Evolutionary conservation across 768 basidiomycete species (phyloP).

Genomic region (Boletus patriciae): DNA sequence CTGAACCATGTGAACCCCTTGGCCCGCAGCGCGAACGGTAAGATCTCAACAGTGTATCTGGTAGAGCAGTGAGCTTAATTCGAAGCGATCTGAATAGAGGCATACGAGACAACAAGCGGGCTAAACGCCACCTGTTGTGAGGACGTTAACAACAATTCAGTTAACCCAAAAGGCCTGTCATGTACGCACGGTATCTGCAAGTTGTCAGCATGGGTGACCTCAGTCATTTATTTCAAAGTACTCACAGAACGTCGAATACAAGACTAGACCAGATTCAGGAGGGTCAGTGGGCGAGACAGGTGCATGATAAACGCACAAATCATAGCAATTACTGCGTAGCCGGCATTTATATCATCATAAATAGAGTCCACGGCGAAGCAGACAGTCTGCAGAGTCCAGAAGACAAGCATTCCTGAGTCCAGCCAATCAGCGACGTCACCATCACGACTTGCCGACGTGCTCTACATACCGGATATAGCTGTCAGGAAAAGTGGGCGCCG

Average conservation of each 20-base stretch:
- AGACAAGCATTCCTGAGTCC: conserved; percentile 39
- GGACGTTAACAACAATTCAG: neutral
- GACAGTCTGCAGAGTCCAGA: conserved; percentile 39
- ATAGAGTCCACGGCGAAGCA: conserved; percentile 28
- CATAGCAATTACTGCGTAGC: conserved; percentile 46
- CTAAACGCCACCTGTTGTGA: conserved; percentile 35
- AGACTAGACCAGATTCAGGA: conserved; percentile 21
- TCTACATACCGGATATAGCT: conserved; percentile 42
- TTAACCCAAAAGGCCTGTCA: neutral
- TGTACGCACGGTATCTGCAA: conserved; percentile 31
- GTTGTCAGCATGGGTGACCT: neutral
- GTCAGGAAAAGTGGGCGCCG: conserved; percentile 49
- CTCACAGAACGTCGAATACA: conserved; percentile 40
- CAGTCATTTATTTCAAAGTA: neutral
- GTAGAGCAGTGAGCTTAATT: neutral
- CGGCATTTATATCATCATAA: conserved; percentile 29
- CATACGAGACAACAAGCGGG: conserved; percentile 39
- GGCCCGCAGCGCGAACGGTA: conserved; percentile 40
- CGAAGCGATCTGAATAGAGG: neutral
- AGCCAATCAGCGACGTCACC: conserved; percentile 35
- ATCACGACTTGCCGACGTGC: conserved; percentile 10
- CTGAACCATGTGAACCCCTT: conserved; percentile 40
- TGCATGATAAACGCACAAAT: conserved; percentile 35
- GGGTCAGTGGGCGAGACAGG: neutral
- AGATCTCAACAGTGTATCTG: conserved; percentile 41